Percentiles rank a stretch among this genome's conserved stretches.
Conservation (phyloP, 2,329 filamentous ascomycete species). For the Sarocladiaceae sp. region DNA sequence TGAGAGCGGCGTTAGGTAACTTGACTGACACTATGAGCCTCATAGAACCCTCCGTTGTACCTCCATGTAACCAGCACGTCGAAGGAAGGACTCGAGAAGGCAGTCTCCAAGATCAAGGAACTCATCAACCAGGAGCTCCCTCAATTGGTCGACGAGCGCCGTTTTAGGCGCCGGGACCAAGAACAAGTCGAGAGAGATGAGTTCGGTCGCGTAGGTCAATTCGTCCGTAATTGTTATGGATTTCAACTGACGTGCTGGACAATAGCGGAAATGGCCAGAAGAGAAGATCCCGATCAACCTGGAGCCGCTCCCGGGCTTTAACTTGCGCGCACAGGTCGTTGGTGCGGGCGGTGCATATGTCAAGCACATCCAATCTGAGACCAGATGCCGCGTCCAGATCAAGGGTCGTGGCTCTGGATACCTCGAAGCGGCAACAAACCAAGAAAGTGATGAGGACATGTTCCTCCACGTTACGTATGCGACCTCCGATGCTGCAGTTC, state of each 20-base stretch:
- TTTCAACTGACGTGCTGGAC: conserved; percentile 10
- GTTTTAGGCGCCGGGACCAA: conserved; percentile 79
- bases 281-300: conserved; percentile 89
- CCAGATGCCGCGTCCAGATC: conserved; percentile 93
- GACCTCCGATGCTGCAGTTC: too few relatives aligned
- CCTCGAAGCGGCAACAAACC: conserved; percentile 81
- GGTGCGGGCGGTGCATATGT: conserved; percentile 93
- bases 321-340: conserved; percentile 92
- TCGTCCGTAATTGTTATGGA: conserved; percentile 11
- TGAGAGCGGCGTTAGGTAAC: neutral
- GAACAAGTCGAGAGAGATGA: conserved; percentile 86
- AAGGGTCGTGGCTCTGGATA: conserved; percentile 95
- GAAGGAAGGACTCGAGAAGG: conserved; percentile 87
- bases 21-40: conserved; percentile 5
- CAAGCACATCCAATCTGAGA: conserved; percentile 96
- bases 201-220: conserved; percentile 72
- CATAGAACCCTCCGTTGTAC: conserved; percentile 85
- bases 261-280: conserved; percentile 95
- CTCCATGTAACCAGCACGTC: conserved; percentile 91
- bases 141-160: conserved; percentile 88
- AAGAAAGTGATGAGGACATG: conserved; percentile 93
- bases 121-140: conserved; percentile 95
- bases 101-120: conserved; percentile 84
- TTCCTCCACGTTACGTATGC: conserved; percentile 91
- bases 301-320: conserved; percentile 91